Evolutionary conservation across 2,329 filamentous ascomycete genomes (phyloP), one percentile per base, ranked within the genome.

Genomic region (Xylaria sp.): DNA sequence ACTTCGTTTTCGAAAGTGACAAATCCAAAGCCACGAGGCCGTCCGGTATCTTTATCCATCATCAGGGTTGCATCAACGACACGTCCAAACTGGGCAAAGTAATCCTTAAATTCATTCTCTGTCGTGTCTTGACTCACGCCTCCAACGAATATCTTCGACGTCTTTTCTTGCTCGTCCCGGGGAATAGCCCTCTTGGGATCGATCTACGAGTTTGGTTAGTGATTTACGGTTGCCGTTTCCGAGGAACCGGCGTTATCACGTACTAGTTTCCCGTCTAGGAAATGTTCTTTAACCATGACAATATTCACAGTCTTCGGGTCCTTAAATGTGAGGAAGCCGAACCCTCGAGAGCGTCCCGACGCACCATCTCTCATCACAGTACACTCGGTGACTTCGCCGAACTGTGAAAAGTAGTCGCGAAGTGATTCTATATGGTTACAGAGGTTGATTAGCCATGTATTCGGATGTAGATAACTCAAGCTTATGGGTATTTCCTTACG

Each of bases 21-120:
- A 80, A 99, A 99, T 16, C 96, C 96, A 77, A 99, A 99, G 1
- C 96, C 96, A 78, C 96, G 88, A 2, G 96, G 96, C 48, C 96
- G 90, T n/a, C 96, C 96, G 0, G 96, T 99, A 80, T 99, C 96
- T 82, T 99, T 99, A 80, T 99, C 96, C 90, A 99, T 99, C 96
- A 99, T 99, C 2, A 99, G 89, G 0, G 96, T 99, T 1, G 96
- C 96, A 82, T 99, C 96, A 47, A 99, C 91, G 23, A 99, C 96
- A 69, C 95, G 91, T 32, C 96, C 96, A 76, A 98, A 99, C 77
- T 97, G 93, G 77, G 92, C 93, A 83, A 99, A 99, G 82, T 97
- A 99, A 69, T 96, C 91, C 78, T 93, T 94, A 80, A 99, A 99
- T 79, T 98, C 94, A 70, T 94, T 91, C 77, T 99, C 96, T 0